Conservation (phyloP, 2,329 filamentous ascomycete species). For the Corinectria fuckeliana region DNA sequence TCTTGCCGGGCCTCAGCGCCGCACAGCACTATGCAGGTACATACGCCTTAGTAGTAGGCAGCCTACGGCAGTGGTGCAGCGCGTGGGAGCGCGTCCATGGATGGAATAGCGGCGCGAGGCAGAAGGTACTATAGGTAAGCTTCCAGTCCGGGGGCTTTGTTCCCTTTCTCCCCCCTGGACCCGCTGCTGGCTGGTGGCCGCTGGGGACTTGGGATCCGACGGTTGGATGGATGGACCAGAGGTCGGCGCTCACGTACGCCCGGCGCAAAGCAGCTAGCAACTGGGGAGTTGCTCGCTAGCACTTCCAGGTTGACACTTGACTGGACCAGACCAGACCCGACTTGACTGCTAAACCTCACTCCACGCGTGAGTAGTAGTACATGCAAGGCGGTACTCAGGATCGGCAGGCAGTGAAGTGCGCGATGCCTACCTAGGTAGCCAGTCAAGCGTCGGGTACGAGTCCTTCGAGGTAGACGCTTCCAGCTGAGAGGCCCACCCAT, state of each 20-base stretch:
- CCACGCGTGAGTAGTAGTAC: not conserved
- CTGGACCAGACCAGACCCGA: not conserved
- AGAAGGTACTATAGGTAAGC: slow-evolving; percentile 7
- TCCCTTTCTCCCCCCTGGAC: slow-evolving; percentile 12
- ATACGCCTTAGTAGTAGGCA: not conserved
- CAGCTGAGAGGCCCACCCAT: not conserved
- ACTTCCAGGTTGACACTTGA: slow-evolving; percentile 11
- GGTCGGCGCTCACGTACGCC: slow-evolving; percentile 17
- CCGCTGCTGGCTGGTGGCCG: slow-evolving; percentile 13
- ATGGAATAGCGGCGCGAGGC: slow-evolving; percentile 4
- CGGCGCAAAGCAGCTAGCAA: slow-evolving; percentile 12
- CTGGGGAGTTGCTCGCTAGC: slow-evolving; percentile 1
- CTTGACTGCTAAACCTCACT: not conserved
- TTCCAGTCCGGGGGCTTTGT: not conserved
- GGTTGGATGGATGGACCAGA: not conserved
- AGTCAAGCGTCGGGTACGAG: not conserved
- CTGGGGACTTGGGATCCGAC: slow-evolving; percentile 9
- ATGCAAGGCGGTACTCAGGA: slow-evolving; percentile 5
- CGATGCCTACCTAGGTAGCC: slow-evolving; percentile 9
- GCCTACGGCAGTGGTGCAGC: slow-evolving; percentile 9
- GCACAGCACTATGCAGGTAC: slow-evolving; percentile 5
- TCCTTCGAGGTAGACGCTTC: slow-evolving; percentile 1
- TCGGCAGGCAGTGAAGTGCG: not conserved
- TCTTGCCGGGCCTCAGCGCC: slow-evolving; percentile 6
- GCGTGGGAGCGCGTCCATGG: slow-evolving; percentile 1